Conservation (phyloP, 306 rosid species). For the Malus domestica region DNA sequence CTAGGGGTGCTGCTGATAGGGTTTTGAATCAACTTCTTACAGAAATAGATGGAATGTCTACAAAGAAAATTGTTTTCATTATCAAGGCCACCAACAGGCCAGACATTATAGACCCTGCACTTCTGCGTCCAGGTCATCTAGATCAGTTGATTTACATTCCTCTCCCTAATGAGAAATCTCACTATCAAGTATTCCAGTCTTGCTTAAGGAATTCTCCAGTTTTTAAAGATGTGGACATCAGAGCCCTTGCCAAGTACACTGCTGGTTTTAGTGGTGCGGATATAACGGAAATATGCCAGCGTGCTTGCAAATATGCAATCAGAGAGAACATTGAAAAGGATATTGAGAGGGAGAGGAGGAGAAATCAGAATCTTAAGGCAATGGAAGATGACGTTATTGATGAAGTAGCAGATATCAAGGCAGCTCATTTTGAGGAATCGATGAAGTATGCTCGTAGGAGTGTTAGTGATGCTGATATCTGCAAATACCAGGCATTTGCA, state of each 20-base stretch:
- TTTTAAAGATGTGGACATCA: conserved; percentile 79
- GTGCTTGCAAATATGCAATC: conserved; percentile 93
- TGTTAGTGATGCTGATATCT: conserved; percentile 15
- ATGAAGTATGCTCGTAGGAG: conserved; percentile 28
- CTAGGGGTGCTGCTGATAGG: not conserved
- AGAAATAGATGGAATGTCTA: not conserved
- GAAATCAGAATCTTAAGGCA: conserved; percentile 80
- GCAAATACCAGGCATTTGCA: conserved; percentile 23
- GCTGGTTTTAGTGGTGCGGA: conserved; percentile 96
- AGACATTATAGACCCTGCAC: not conserved
- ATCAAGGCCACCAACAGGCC: not conserved
- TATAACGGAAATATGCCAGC: conserved; percentile 94
- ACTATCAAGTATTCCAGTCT: conserved; percentile 74
- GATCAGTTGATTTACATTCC: not conserved
- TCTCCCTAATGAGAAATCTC: conserved; percentile 44
- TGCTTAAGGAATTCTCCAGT: conserved; percentile 91
- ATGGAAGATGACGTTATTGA: conserved; percentile 74
- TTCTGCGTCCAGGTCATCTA: not conserved
- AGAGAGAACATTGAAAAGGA: conserved; percentile 99
- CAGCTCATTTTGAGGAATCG: conserved; percentile 24
- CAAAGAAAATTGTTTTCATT: not conserved
- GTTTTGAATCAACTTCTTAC: not conserved
- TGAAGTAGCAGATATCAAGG: not conserved
- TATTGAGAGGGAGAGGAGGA: conserved; percentile 84
- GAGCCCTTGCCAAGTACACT: conserved; percentile 95